Conservation (phyloP, 2,329 filamentous ascomycete species). For the Pseudopyrenochaeta lycopersici region DNA sequence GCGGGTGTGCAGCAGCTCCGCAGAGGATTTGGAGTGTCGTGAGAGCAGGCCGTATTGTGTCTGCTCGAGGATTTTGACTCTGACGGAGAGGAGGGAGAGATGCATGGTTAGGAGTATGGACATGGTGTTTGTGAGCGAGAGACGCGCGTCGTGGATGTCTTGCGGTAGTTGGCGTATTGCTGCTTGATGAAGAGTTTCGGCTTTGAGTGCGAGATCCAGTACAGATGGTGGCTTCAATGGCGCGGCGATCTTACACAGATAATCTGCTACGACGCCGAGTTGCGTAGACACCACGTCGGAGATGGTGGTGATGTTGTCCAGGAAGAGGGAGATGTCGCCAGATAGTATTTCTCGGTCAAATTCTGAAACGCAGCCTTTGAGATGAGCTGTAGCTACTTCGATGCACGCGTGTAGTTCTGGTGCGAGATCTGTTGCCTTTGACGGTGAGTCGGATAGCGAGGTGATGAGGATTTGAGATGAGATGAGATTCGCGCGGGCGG, state of each 20-base stretch:
- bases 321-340: constrained; percentile 52
- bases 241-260: constrained; percentile 45
- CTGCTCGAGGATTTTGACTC: constrained; percentile 57
- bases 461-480: constrained; percentile 45
- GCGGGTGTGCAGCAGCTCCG: constrained; percentile 54
- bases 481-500: constrained; percentile 43
- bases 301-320: constrained; percentile 49
- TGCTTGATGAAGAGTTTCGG: constrained; percentile 13
- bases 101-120: constrained; percentile 48
- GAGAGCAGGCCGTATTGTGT: constrained; percentile 57
- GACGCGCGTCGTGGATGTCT: constrained; percentile 37
- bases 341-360: constrained; percentile 51
- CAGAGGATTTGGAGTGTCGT: constrained; percentile 51
- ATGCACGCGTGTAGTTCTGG: constrained; percentile 55
- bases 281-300: constrained; percentile 45
- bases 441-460: constrained; percentile 47
- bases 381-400: constrained; percentile 52
- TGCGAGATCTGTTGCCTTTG: constrained; percentile 47
- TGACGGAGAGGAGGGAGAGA: constrained; percentile 46
- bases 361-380: constrained; percentile 47
- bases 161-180: constrained; percentile 28
- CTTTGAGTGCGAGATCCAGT: constrained; percentile 15
- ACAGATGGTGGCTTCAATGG: constrained; percentile 24
- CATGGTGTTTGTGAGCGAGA: constrained; percentile 45
- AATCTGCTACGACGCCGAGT: constrained; percentile 35